A percentile compares a stretch with the other conserved stretches of the same genome.
These are phyloP conservation scores for Suillus clintonianus DNA, from an alignment of 768 basidiomycete species.

Conservation along the genomic window DNA sequence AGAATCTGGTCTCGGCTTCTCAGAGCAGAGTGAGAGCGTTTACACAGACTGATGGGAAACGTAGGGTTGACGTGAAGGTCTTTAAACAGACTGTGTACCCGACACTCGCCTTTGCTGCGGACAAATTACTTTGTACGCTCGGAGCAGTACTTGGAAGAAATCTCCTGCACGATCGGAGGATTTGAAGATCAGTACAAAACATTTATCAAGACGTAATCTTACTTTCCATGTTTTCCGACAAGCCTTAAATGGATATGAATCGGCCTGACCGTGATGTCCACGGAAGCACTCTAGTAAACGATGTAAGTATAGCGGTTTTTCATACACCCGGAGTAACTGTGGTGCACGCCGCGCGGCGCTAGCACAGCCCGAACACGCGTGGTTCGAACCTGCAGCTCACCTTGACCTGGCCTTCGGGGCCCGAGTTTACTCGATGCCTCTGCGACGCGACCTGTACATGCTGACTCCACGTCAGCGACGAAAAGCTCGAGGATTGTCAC, in stretches of 20 bases:
- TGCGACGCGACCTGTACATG: neutral
- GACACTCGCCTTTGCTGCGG: neutral
- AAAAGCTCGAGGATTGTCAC: neutral
- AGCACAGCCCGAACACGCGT: neutral
- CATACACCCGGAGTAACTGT: neutral
- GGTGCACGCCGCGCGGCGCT: neutral
- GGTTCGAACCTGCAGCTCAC: neutral
- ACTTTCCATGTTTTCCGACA: neutral
- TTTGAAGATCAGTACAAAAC: neutral
- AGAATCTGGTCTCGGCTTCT: neutral
- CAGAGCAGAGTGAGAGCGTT: neutral
- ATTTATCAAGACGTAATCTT: neutral
- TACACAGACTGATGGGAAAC: neutral
- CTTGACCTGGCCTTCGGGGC: neutral
- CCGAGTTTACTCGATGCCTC: neutral
- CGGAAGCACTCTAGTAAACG: neutral
- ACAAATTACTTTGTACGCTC: neutral
- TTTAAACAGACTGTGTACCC: neutral
- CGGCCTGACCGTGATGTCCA: neutral
- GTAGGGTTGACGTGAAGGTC: neutral
- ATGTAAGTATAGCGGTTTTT: neutral
- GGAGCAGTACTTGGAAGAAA: neutral
- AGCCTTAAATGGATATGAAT: neutral
- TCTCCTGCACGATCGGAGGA: neutral
- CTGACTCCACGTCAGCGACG: neutral